Base-by-base conservation (phyloP, 768 basidiomycete species). In the Gautieria morchelliformis region DNA sequence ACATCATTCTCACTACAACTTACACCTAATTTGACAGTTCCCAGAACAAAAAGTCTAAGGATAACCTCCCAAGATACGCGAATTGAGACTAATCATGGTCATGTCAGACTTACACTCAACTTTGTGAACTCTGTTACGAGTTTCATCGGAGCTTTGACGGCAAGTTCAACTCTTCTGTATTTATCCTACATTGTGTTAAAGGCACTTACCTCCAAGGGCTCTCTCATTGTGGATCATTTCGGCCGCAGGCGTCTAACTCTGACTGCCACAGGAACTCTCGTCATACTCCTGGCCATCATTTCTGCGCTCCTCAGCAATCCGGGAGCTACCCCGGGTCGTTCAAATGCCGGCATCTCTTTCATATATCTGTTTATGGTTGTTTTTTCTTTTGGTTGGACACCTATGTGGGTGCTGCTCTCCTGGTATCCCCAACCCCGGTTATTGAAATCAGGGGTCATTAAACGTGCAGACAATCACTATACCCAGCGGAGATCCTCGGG, bases 361-460 rank as follows among this genome's bases (percentile, higher is more conserved):
- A 75, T 68, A 58, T 67, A 63, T 60, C 50, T 61, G 44, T 66
- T 55, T 42, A 59, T 58, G 48, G 75, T 78, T 9, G 70, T 77
- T 33, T 82, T 74, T 64, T 78, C 77, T 5, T 77, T 78, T 61
- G 79, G 79, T 48, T 80, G 75, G 75, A 82, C 80, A 2, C 75
- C 79, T 1, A 78, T 82, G 77, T 75, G 57, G 58, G 73, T 63
- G 4, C 24, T 30, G 24, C 48, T 27, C 27, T 27, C 27, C 27
- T 30, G 22, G 3, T 11, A 49, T 17, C 24, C n/a, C 20, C 32
- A 49, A 3, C 35, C 35, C 32, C 32, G 6, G n/a, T 40, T 42
- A n/a, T 15, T 14, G 47, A 37, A 39, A 24, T n/a, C 30, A 39
- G n/a, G 45, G 39, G n/a, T 56, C 32, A 57, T 52, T 51, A 24